phyloP scores from a whole-genome alignment of 2,329 filamentous ascomycete genomes.

The Ophiostoma himal-ulmi region DNA sequence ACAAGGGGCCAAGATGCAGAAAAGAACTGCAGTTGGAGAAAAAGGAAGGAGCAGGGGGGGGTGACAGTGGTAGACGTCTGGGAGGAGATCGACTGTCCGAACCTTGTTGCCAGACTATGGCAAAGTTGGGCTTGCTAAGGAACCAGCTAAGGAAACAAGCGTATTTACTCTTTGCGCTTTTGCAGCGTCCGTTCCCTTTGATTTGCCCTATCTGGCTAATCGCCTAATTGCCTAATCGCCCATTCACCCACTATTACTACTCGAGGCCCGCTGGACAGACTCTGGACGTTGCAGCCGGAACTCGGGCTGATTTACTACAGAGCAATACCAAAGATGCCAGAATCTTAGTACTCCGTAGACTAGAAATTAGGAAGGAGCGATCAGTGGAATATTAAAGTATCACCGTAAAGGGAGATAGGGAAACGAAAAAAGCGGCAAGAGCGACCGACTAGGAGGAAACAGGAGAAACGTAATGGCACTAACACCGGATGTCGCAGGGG shows the following conservation, averaged over 20 bases:
- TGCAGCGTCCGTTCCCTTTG: not conserved
- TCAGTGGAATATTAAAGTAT: not conserved
- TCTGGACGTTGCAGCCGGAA: constrained; percentile 5
- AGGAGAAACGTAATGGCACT: not conserved
- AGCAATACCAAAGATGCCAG: not conserved
- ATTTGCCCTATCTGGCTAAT: not conserved
- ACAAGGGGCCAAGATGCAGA: not conserved
- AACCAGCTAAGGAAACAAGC: not conserved
- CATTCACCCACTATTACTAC: not conserved
- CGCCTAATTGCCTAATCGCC: no score
- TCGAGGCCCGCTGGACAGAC: not conserved
- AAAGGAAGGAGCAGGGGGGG: not conserved
- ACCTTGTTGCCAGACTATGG: not conserved
- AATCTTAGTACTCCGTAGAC: no score
- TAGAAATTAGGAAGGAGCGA: not conserved
- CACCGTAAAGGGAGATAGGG: not conserved
- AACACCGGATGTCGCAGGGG: constrained; percentile 18
- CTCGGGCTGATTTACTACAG: not conserved
- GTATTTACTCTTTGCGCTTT: not conserved
- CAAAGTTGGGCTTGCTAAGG: not conserved
- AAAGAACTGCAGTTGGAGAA: not conserved
- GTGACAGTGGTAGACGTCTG: not conserved
- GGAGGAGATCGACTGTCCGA: not conserved
- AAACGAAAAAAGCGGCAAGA: not conserved
- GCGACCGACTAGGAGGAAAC: not conserved